Conservation (phyloP, 768 basidiomycete species). For the Russula virescens region DNA sequence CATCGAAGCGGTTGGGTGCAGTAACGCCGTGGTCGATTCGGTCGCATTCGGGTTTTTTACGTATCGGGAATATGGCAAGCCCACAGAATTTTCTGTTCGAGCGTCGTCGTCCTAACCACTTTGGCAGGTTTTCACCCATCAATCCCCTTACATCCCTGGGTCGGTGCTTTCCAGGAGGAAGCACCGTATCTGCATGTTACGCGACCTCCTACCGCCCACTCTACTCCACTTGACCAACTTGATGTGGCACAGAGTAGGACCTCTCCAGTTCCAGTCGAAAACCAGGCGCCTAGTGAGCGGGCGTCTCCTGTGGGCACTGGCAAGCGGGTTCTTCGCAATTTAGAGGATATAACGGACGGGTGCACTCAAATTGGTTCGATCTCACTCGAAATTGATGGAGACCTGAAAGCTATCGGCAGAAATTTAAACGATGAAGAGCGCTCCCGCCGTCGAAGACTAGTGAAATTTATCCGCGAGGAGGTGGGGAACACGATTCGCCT, state of each 20-base stretch:
- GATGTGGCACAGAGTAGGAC: background rate
- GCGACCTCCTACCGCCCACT: background rate
- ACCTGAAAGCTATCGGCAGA: constrained; percentile 48
- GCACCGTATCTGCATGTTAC: background rate
- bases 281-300: too few species aligned
- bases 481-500: constrained; percentile 73
- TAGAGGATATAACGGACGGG: constrained; percentile 30
- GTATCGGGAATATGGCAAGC: constrained; percentile 47
- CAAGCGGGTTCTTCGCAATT: constrained; percentile 23
- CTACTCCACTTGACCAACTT: background rate
- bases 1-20: constrained; percentile 55
- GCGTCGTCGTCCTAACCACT: background rate
- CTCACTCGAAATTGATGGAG: constrained; percentile 54
- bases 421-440: constrained; percentile 65
- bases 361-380: constrained; percentile 44
- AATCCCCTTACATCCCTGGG: background rate
- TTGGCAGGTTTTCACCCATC: background rate
- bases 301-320: too few species aligned
- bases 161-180: background rate
- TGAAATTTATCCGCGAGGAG: constrained; percentile 76
- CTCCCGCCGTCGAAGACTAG: constrained; percentile 68
- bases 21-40: constrained; percentile 52
- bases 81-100: background rate
- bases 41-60: constrained; percentile 68
- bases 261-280: background rate